A percentile compares a stretch with the other conserved stretches of the same genome.
phyloP scores from a whole-genome alignment of 257 asterid genomes.

The Datura wrightii region DNA sequence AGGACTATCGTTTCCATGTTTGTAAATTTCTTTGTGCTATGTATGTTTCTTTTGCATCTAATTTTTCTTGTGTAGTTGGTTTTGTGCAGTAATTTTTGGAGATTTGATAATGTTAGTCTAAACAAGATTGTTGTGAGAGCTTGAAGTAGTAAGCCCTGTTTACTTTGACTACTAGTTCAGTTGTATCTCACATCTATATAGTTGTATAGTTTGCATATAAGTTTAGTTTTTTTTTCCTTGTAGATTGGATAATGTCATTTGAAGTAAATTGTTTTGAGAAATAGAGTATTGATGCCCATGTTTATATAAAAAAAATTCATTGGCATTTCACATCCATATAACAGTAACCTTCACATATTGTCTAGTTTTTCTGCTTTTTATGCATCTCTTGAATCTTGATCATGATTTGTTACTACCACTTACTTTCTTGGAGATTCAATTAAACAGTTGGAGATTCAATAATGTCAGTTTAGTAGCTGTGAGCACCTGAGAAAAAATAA shows the following conservation, averaged over 20 bases:
- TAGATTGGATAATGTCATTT: not conserved
- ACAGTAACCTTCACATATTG: not conserved
- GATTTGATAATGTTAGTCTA: not conserved
- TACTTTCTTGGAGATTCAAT: not conserved
- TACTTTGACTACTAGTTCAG: not conserved
- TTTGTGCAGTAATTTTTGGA: not conserved
- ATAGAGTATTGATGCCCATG: not conserved
- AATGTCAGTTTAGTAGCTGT: not conserved
- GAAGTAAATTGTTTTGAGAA: not conserved
- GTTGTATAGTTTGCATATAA: not conserved
- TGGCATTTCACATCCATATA: not conserved
- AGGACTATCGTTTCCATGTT: not conserved
- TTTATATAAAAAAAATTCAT: not conserved
- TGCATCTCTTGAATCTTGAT: not conserved
- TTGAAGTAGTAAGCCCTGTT: conserved; percentile 10
- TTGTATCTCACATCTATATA: not conserved
- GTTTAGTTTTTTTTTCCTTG: not conserved
- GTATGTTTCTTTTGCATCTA: not conserved
- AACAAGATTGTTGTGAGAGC: not conserved
- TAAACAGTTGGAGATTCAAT: not conserved
- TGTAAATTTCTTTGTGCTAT: not conserved
- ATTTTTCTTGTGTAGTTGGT: not conserved
- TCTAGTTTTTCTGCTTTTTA: not conserved
- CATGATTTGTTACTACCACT: not conserved
- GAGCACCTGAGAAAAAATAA: not conserved